Base-by-base conservation (phyloP, 257 asterid genomes). In the Solanum boliviense region DNA sequence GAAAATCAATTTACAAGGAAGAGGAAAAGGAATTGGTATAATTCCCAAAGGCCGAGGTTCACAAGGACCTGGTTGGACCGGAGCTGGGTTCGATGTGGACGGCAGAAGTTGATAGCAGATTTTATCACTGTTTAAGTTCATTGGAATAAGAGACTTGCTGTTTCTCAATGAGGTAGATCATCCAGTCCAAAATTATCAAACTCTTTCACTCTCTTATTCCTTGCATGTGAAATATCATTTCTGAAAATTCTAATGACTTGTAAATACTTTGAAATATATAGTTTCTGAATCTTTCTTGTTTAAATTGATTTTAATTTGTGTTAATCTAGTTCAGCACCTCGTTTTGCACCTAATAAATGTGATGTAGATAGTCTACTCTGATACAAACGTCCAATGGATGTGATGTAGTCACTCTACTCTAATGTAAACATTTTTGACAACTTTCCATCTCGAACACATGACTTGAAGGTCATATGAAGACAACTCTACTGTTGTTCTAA, bases 81-180 rank as follows among this genome's bases (percentile, higher is more conserved):
- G 99, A 56, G 94, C 99, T 78, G 98, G 98, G 87, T 95, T 96
- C 91, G 98, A 96, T 88, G 97, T 95, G 20, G 98, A 95, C 79
- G 90, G 94, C 71, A 91, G 97, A 94, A 92, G 91, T 90, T 96
- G 91, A 95, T 31, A 16, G 70, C 68, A 29, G 68, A 60, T 2
- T 46, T 41, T 3, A 11, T 44, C 67, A 27, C 3, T 81, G 68
- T 67, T 16, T 67, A 39, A 67, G 60, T 35, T 21, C 56, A n/a
- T 23, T 31, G 39, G 68, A 46, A 29, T 29, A 81, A 81, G 39
- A 29, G 29, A 18, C 39, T 27, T 81, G 41, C 41, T 81, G 70
- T 16, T 81, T 81, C 0, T 85, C 38, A 46, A 21, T 41, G 38
- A 86, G 88, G 58, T 73, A 86, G 23, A 48, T 86, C 44, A 67